Base-by-base conservation (phyloP, 1,139 yeast genomes). In the Komagataea norvegica region DNA sequence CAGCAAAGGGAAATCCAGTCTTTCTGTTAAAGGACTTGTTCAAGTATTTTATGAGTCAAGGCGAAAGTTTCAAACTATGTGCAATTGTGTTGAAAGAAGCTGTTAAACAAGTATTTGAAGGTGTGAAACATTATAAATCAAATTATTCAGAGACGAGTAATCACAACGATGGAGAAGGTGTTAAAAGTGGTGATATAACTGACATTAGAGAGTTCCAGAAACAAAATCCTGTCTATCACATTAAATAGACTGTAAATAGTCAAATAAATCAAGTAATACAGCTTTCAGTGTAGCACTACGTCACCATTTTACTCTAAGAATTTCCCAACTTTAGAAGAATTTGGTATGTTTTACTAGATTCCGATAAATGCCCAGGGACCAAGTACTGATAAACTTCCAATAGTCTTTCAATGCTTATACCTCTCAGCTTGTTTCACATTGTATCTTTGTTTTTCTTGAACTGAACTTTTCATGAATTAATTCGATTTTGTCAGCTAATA, bases 11-110 rank as follows among this genome's bases (percentile, higher is more conserved):
- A 2, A 65, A 63, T 4, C 59, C 64, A 3, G 47, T 61, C 1
- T 38, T 35, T 1, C 42, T 74, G 16, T 42, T 64, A 29, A 69
- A 67, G 40, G 61, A 60, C 18, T 47, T 73, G 23, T 60, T 66
- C 44, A 60, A 54, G 23, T 60, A 62, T 37, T 72, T 68, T 43
- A 56, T 59, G 26, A 42, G 52, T 1, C 65, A 64, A 36, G 70
- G 71, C 11, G 64, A 60, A 39, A 61, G 65, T 26, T 44, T 62
- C 40, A 62, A 54, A 40, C 46, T 66, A n/a, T 55, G 63, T 23
- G 42, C 59, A 2, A 40, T 57, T 15, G 52, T 66, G 3, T 36
- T 61, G 29, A 60, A 55, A 33, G 68, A 65, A 40, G 45, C 60
- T 5, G 46, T 52, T 13, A 60, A 52, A 32, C 54, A 48, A 29